Evolutionary conservation across 2,329 filamentous ascomycete genomes (phyloP).

Genomic region (Boeremia exigua): DNA sequence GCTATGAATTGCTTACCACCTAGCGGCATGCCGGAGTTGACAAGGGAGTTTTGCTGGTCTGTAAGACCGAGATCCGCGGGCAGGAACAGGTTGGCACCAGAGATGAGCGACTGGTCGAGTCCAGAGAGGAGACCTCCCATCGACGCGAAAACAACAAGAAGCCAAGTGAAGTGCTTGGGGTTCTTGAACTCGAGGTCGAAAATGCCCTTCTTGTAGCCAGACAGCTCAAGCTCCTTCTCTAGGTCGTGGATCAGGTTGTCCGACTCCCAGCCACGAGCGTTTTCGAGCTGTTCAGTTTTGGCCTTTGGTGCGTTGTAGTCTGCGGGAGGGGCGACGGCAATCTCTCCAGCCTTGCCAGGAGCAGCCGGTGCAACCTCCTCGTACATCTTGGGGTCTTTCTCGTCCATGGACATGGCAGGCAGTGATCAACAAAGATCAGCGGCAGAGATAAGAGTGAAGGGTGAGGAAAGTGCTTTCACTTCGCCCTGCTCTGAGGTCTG

Average conservation of each 20-base stretch:
- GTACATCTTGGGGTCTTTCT: constrained; percentile 33
- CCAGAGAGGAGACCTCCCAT: constrained; percentile 77
- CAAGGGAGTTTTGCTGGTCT: constrained; percentile 65
- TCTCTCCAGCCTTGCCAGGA: constrained; percentile 25
- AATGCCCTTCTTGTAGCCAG: constrained; percentile 47
- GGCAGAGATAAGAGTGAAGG: constrained; percentile 10
- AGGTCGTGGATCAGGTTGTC: constrained; percentile 53
- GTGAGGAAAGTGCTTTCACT: constrained; percentile 19
- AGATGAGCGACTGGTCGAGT: constrained; percentile 75
- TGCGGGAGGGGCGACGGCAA: constrained; percentile 27
- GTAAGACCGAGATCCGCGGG: constrained; percentile 64
- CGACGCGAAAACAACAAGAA: constrained; percentile 73
- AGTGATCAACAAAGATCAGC: constrained; percentile 21
- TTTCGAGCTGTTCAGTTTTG: constrained; percentile 41
- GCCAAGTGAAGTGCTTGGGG: constrained; percentile 70
- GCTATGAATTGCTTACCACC: constrained; percentile 49
- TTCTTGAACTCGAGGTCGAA: constrained; percentile 67
- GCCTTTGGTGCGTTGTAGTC: constrained; percentile 38
- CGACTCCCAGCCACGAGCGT: constrained; percentile 50
- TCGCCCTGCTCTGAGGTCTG: constrained; percentile 7
- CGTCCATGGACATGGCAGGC: constrained; percentile 37
- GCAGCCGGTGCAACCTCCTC: constrained; percentile 17
- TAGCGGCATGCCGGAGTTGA: constrained; percentile 74
- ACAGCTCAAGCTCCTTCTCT: constrained; percentile 47
- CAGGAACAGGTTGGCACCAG: constrained; percentile 71